Evolutionary conservation across 2,329 filamentous ascomycete genomes (phyloP), one percentile per base, ranked within the genome.

Genomic region (Dactylellina haptotyla): DNA sequence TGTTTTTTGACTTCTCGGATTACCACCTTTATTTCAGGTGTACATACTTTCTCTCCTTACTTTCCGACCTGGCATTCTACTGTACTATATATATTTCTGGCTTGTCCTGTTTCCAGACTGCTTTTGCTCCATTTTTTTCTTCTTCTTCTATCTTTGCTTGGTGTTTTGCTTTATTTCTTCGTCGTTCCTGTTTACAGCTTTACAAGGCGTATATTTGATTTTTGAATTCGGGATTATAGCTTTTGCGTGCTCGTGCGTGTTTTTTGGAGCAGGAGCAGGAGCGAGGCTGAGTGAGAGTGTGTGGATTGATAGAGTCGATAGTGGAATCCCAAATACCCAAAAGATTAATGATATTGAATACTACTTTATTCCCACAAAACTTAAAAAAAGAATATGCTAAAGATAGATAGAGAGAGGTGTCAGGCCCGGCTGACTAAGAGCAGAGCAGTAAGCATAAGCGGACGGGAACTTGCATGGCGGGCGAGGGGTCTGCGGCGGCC

Each of bases 261-360:
- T 45, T 46, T 46, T 46, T 18, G 18, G 41, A 46, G 41, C 41
- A 4, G 4, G 23, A 46, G 41, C 41, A 20, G 41, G 18, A 23
- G 6, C 8, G 41, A 20, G 18, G 75, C 78, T 50, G 16, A 28
- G 23, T 50, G 78, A 75, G 30, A 75, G 78, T 46, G 14, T 46
- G 41, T 46, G 41, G 41, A 46, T 46, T 46, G 23, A 77, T 80
- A 81, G 37, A 79, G 77, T 5, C 78, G 75, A 58, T 80, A 78
- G 39, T 72, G 41, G 16, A 46, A 46, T 20, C 23, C 41, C 3
- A 18, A 46, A 18, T 18, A n/a, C 41, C 41, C 41, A 12, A 46
- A n/a, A 75, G 30, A 77, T 76, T 71, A 75, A 79, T 59, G 78
- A 77, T 34, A 59, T 79, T 18, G 75, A 80, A 46, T 76, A 75